phyloP scores from a whole-genome alignment of 1,284 basidiomycete genomes.

The Singerocomus rubriflavus region DNA sequence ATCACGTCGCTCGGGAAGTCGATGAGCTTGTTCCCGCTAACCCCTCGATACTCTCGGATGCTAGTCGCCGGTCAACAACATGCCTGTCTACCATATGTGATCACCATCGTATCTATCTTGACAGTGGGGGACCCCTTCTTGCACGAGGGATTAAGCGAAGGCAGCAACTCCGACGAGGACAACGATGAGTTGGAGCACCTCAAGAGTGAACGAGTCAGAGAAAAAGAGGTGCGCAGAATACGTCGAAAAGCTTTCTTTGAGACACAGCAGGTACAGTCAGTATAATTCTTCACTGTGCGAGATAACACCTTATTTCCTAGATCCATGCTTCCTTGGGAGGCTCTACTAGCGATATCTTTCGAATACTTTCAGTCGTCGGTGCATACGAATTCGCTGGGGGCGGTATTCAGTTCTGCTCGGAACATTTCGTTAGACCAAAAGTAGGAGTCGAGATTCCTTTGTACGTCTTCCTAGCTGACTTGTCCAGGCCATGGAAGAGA shows the following conservation, averaged over 20 bases:
- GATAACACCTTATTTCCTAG: conserved; percentile 38
- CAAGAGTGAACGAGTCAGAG: conserved; percentile 55
- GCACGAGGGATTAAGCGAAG: conserved; percentile 60
- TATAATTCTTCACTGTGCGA: neutral
- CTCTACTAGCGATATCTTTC: conserved; percentile 87
- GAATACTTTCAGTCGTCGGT: conserved; percentile 87
- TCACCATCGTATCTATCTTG: conserved; percentile 88
- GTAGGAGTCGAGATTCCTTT: conserved; percentile 39
- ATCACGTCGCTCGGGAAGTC: conserved; percentile 88
- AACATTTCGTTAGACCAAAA: conserved; percentile 92
- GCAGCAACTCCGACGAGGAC: conserved; percentile 45
- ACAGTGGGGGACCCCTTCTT: conserved; percentile 97
- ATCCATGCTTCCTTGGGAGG: conserved; percentile 79
- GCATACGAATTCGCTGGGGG: conserved; percentile 93
- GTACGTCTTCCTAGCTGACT: neutral
- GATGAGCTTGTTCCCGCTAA: conserved; percentile 93
- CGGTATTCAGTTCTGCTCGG: conserved; percentile 75
- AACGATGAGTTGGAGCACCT: conserved; percentile 52
- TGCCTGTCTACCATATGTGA: conserved; percentile 88
- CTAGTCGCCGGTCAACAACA: conserved; percentile 90
- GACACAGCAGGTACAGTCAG: conserved; percentile 64
- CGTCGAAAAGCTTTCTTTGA: conserved; percentile 77
- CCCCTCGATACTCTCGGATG: conserved; percentile 94
- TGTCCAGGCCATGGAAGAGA: conserved; percentile 94
- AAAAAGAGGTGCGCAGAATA: conserved; percentile 65